phyloP scores from a whole-genome alignment of 495 filamentous ascomycete species.

The Extremus antarcticus region DNA sequence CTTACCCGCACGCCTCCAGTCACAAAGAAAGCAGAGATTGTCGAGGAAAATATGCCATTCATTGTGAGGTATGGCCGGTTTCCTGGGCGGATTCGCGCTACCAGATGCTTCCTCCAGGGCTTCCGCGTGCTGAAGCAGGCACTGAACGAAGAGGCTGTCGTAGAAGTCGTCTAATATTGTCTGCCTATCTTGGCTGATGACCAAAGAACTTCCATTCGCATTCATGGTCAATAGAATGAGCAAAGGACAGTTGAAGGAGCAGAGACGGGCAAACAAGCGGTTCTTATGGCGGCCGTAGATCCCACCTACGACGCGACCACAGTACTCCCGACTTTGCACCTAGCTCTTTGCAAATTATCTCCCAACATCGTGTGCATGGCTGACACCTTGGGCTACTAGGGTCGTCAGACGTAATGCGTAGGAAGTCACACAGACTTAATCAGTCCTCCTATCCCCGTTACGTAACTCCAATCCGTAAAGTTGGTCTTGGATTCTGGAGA shows the following conservation, averaged over 20 bases:
- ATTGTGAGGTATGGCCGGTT: background rate
- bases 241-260: background rate
- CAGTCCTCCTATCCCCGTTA: too few species aligned
- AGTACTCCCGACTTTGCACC: background rate
- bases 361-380: background rate
- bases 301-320: background rate
- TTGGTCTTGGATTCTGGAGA: too few species aligned
- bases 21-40: slow-evolving; percentile 3
- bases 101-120: background rate
- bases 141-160: slow-evolving; percentile 4
- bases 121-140: slow-evolving; percentile 1
- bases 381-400: background rate
- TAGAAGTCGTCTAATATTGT: slow-evolving; percentile 1
- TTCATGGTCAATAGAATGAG: background rate
- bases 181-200: background rate
- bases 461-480: too few species aligned
- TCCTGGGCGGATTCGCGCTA: background rate
- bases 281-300: background rate
- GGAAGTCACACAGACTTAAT: background rate
- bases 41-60: slow-evolving; percentile 5
- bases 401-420: background rate
- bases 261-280: background rate
- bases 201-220: background rate
- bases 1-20: slow-evolving; percentile 1
- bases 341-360: background rate